A percentile compares a stretch with the other conserved stretches of the same genome.
These are phyloP conservation scores for Podospora pseudoanserina DNA, from an alignment of 495 filamentous ascomycete species.

Conservation along the genomic window DNA sequence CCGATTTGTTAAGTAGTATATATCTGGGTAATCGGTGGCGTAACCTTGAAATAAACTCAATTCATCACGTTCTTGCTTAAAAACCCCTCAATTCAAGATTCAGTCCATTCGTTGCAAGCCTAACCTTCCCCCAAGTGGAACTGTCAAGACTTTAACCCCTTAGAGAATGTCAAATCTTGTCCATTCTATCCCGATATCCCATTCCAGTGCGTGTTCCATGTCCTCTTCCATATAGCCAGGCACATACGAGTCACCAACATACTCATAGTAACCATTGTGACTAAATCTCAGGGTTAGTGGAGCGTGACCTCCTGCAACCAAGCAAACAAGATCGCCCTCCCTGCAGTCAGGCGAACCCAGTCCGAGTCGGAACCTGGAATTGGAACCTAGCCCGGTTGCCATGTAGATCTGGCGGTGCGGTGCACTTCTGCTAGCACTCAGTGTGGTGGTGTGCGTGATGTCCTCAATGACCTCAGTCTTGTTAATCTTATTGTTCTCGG, in stretches of 20 bases:
- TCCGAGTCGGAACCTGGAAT: neutral
- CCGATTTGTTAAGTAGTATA: no score
- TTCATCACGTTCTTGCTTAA: no score
- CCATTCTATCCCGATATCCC: neutral
- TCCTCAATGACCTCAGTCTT: neutral
- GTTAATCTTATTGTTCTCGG: neutral
- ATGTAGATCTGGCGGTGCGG: neutral
- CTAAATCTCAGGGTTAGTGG: neutral
- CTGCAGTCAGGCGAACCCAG: neutral
- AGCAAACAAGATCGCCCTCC: neutral
- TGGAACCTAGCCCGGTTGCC: neutral
- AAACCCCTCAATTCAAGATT: no score
- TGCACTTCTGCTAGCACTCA: neutral
- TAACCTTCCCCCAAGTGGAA: no score
- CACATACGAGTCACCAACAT: neutral
- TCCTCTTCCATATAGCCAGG: neutral
- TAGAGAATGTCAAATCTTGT: neutral
- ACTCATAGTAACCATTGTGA: neutral
- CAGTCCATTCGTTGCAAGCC: no score
- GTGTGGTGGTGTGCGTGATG: neutral
- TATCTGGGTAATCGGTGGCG: no score
- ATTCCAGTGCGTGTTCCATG: neutral
- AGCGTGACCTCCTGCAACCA: neutral
- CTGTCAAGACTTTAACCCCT: neutral
- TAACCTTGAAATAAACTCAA: no score